These are phyloP conservation scores for Thermothielavioides terrestris DNA, from an alignment of 495 filamentous ascomycete species.

Conservation along the genomic window DNA sequence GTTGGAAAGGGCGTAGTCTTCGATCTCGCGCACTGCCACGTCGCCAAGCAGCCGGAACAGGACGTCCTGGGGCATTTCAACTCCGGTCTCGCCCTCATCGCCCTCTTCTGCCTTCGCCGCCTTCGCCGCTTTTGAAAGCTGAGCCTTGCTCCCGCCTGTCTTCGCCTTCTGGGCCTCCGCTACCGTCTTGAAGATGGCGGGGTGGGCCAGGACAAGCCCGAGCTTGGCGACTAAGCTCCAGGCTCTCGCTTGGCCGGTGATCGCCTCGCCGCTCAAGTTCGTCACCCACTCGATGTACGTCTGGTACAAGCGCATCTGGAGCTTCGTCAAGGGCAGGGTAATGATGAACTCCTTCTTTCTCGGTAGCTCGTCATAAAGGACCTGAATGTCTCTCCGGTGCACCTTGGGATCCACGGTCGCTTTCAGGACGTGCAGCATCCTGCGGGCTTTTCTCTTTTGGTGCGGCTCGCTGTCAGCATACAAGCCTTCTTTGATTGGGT, in stretches of 20 bases:
- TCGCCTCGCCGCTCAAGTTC: not conserved
- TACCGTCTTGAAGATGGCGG: slow-evolving; percentile 50
- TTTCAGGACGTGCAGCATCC: slow-evolving; percentile 62
- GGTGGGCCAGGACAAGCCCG: slow-evolving; percentile 67
- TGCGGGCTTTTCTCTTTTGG: slow-evolving; percentile 51
- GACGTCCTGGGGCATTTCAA: slow-evolving; percentile 24
- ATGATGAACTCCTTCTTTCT: slow-evolving; percentile 76
- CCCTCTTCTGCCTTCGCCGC: slow-evolving; percentile 11
- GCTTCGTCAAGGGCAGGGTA: slow-evolving; percentile 55
- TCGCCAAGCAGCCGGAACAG: slow-evolving; percentile 25
- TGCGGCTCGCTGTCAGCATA: slow-evolving; percentile 48
- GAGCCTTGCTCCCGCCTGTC: not conserved
- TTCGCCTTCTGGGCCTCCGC: slow-evolving; percentile 17
- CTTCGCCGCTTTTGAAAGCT: not conserved
- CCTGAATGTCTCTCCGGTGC: slow-evolving; percentile 60
- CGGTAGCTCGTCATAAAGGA: slow-evolving; percentile 55
- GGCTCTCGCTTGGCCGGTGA: slow-evolving; percentile 9
- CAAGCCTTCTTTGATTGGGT: slow-evolving; percentile 65
- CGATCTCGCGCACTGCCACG: slow-evolving; percentile 22
- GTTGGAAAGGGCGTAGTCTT: slow-evolving; percentile 43
- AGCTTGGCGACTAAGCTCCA: slow-evolving; percentile 42
- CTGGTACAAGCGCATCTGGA: slow-evolving; percentile 58
- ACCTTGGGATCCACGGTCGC: slow-evolving; percentile 69
- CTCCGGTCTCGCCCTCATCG: slow-evolving; percentile 15
- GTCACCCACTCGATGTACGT: slow-evolving; percentile 39